Percentiles rank a stretch among this genome's conserved stretches.
These are phyloP conservation scores for Pseudocercospora musae DNA, from an alignment of 2,329 filamentous ascomycete genomes.

Conservation along the genomic window DNA sequence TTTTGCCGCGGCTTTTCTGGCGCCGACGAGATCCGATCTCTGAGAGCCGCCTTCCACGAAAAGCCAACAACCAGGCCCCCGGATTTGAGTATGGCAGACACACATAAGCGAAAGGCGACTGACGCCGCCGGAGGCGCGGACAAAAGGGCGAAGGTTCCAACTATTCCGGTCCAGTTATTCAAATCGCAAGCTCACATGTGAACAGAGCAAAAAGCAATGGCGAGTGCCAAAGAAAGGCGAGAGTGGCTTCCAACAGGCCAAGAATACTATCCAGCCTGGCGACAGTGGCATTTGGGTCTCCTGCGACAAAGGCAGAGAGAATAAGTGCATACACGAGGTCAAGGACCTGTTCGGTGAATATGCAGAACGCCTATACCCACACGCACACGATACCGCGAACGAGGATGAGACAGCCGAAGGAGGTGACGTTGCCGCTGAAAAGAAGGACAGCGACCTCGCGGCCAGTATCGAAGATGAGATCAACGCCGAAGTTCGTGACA, in stretches of 20 bases:
- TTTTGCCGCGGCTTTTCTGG: neutral
- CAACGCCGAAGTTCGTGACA: constrained; percentile 64
- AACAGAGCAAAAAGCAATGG: constrained; percentile 46
- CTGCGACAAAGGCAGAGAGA: constrained; percentile 68
- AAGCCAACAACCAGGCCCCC: neutral
- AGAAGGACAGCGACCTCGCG: constrained; percentile 35
- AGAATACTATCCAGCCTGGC: constrained; percentile 57
- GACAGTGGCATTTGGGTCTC: constrained; percentile 76
- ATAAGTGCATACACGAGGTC: constrained; percentile 66
- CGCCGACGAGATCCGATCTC: neutral
- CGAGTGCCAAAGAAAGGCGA: constrained; percentile 37
- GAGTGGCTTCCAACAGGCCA: constrained; percentile 24
- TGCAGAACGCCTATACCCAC: constrained; percentile 54
- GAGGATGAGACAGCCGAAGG: constrained; percentile 18
- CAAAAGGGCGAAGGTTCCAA: constrained; percentile 39
- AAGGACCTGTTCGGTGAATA: constrained; percentile 64
- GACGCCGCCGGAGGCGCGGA: constrained; percentile 29
- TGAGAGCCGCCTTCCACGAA: neutral
- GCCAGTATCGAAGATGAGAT: constrained; percentile 71
- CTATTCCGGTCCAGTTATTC: neutral
- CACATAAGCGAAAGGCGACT: constrained; percentile 39
- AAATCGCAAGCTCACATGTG: constrained; percentile 17
- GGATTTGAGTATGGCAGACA: constrained; percentile 18
- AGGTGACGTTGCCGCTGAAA: constrained; percentile 27
- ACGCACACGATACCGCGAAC: constrained; percentile 36